Evolutionary conservation across 352 stramenopile species (phyloP).

Genomic region (Phytophthora litchii): DNA sequence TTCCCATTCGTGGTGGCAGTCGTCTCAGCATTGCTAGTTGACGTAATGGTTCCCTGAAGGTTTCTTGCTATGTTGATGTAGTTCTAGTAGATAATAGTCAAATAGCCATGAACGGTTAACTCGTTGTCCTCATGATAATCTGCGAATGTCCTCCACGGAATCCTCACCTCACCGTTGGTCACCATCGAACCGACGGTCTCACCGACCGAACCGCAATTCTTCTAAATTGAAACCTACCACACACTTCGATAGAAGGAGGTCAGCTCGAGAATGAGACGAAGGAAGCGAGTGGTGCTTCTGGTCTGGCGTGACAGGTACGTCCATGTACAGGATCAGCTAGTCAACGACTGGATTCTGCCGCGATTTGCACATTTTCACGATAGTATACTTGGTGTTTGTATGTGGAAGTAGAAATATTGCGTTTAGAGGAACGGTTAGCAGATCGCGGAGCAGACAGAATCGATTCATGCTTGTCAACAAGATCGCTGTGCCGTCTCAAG

Average conservation of each 20-base stretch:
- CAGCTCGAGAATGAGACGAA: slow-evolving; percentile 15
- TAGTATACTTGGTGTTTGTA: slow-evolving; percentile 25
- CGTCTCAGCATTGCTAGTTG: slow-evolving; percentile 26
- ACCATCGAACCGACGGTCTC: slow-evolving; percentile 12
- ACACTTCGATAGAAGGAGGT: slow-evolving; percentile 12
- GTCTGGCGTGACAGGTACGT: slow-evolving; percentile 20
- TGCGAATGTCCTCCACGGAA: background rate
- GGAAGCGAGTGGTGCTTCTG: slow-evolving; percentile 15
- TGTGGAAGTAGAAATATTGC: slow-evolving; percentile 18
- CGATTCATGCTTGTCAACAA: background rate
- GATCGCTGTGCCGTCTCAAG: slow-evolving; percentile 7
- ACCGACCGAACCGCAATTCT: background rate
- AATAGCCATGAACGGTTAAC: slow-evolving; percentile 13
- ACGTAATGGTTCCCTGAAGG: slow-evolving; percentile 21
- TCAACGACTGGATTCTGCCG: slow-evolving; percentile 10
- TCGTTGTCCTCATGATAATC: background rate
- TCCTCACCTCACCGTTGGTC: slow-evolving; percentile 24
- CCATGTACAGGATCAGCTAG: slow-evolving; percentile 20
- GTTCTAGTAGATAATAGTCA: slow-evolving; percentile 1
- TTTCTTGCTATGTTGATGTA: slow-evolving; percentile 8
- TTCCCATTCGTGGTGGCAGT: slow-evolving; percentile 24
- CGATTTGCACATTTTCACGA: slow-evolving; percentile 6
- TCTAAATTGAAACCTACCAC: background rate
- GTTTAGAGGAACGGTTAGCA: background rate
- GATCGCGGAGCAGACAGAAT: background rate